Evolutionary conservation across 2,329 filamentous ascomycete species (phyloP).

Genomic region (Claviceps citrina): DNA sequence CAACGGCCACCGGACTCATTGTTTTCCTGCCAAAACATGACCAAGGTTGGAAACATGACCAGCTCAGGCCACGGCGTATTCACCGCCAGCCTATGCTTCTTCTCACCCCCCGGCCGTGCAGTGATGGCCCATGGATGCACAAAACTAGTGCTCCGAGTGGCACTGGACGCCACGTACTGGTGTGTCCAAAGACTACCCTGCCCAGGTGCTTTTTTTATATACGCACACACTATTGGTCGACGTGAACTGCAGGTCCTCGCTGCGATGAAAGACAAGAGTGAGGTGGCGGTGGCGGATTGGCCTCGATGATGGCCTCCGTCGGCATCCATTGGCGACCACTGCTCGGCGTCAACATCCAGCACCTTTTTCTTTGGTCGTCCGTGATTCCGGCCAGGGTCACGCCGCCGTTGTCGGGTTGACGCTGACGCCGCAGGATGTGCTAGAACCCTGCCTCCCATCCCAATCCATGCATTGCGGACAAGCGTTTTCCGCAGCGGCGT

Average conservation of each 20-base stretch:
- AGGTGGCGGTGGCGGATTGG: constrained; percentile 2
- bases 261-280: not conserved
- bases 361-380: not conserved
- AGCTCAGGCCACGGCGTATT: not conserved
- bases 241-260: not conserved
- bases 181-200: no score
- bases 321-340: not conserved
- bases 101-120: not conserved
- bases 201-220: constrained; percentile 1
- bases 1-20: no score
- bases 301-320: not conserved
- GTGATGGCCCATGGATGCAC: constrained; percentile 2
- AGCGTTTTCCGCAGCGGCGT: constrained; percentile 1
- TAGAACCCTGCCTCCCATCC: not conserved
- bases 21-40: not conserved
- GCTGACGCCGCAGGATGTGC: constrained; percentile 1
- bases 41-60: not conserved
- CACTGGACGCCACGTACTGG: not conserved
- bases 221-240: not conserved
- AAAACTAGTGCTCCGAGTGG: not conserved
- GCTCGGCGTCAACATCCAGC: not conserved
- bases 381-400: not conserved
- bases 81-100: not conserved
- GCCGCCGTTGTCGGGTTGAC: not conserved
- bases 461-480: not conserved